Base-by-base conservation (phyloP, 768 basidiomycete species). In the Neoboletus magnificus region DNA sequence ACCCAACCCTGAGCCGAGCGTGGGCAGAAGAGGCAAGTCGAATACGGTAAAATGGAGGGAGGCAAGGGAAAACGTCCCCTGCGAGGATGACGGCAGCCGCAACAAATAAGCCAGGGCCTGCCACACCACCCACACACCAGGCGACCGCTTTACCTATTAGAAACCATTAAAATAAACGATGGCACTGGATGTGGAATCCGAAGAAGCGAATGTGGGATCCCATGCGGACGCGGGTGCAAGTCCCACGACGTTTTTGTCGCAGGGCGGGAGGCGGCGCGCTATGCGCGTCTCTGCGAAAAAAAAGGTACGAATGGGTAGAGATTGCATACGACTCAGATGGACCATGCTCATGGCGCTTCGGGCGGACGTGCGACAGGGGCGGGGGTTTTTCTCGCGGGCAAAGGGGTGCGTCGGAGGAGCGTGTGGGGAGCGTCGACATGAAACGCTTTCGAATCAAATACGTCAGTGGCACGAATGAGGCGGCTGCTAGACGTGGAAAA, bases 351-450 rank as follows among this genome's bases (percentile, higher is more conserved):
- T 39, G 37, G 18, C 37, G 9, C n/a, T 39, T 39, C 37, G 37
- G 37, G 18, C 23, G 32, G 44, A 20, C 36, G 44, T 60, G 58
- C 15, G 44, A 60, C 39, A 39, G 37, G 47, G 57, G 32, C 27
- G 35, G 45, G 37, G 23, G 33, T 13, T 35, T 13, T 35, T 50
- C 42, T 48, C 30, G 48, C 65, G 62, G 66, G 62, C 55, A 55
- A 48, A 65, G 58, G 62, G 64, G 62, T 43, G 40, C 35, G 40
- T 57, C 64, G 64, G 61, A 61, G 48, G 35, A 50, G 45, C 18
- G 41, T 60, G 64, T 65, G 61, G 65, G 56, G 64, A 50, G 65
- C 58, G 61, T 64, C 54, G 44, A 65, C 44, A 52, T 66, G 65
- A 66, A 66, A 66, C 64, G 35, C 43, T 27, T 54, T 49, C 30